These are phyloP conservation scores for Plasmodium sp. DNA, from an alignment of 169 alveolate species.

Conservation along the genomic window DNA sequence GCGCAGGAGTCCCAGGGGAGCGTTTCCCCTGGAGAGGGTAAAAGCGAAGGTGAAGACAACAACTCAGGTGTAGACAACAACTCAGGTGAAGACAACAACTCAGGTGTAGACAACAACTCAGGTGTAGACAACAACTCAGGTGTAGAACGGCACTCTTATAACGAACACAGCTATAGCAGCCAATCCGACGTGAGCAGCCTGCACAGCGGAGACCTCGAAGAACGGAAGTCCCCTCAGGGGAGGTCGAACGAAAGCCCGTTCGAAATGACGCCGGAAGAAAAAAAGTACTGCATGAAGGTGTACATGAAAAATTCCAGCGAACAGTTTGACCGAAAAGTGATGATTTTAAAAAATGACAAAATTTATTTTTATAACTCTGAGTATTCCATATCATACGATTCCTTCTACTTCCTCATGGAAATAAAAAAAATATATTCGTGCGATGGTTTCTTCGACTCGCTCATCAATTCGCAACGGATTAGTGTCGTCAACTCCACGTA, in stretches of 20 bases:
- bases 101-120: too few species aligned
- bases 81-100: too few species aligned
- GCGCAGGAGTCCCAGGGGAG: background rate
- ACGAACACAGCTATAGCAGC: background rate
- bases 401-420: slow-evolving; percentile 70
- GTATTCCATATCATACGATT: slow-evolving; percentile 62
- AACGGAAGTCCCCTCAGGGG: background rate
- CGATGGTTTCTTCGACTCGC: slow-evolving; percentile 67
- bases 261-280: slow-evolving; percentile 35
- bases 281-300: slow-evolving; percentile 34
- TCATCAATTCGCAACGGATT: slow-evolving; percentile 37
- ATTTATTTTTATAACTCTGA: slow-evolving; percentile 43
- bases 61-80: too few species aligned
- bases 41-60: background rate
- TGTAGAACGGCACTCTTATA: background rate
- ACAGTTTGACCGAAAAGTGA: slow-evolving; percentile 50
- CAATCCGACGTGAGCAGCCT: slow-evolving; percentile 27
- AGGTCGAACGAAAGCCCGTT: background rate
- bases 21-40: background rate
- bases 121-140: background rate
- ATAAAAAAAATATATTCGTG: slow-evolving; percentile 57
- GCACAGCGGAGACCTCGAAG: slow-evolving; percentile 7
- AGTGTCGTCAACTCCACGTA: slow-evolving; percentile 17
- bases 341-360: slow-evolving; percentile 56
- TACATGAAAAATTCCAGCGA: slow-evolving; percentile 33